A percentile compares a stretch with the other conserved stretches of the same genome.
Evolutionary conservation across 1,284 basidiomycete species (phyloP).

Genomic region (Coniophora puteana): DNA sequence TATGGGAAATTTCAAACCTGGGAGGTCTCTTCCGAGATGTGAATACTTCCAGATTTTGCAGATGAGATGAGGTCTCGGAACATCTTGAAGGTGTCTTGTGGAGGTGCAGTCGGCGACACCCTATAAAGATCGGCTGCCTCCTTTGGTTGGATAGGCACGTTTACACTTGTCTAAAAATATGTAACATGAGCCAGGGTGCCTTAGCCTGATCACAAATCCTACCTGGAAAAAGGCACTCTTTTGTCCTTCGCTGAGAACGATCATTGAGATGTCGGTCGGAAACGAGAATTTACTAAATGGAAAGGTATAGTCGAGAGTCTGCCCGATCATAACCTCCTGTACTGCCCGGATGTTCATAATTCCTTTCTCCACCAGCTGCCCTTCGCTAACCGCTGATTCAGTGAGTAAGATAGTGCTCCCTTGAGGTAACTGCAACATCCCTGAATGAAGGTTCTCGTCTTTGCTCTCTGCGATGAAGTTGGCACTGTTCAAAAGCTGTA

Average conservation of each 20-base stretch:
- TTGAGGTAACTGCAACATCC: conserved; percentile 68
- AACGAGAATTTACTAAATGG: conserved; percentile 78
- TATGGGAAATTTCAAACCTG: conserved; percentile 50
- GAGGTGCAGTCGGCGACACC: no score
- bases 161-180: conserved; percentile 48
- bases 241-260: conserved; percentile 66
- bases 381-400: conserved; percentile 66
- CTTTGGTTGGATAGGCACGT: conserved; percentile 40
- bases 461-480: conserved; percentile 65
- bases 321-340: conserved; percentile 65
- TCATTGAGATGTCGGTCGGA: conserved; percentile 66
- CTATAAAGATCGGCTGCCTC: conserved; percentile 9
- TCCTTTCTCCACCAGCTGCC: conserved; percentile 59
- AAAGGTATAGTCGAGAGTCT: conserved; percentile 77
- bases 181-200: background rate
- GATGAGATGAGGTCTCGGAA: conserved; percentile 56
- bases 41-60: conserved; percentile 49
- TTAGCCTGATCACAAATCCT: conserved; percentile 3
- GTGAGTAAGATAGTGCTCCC: conserved; percentile 65
- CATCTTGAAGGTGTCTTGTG: conserved; percentile 37
- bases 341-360: conserved; percentile 65
- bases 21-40: conserved; percentile 48
- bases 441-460: conserved; percentile 72
- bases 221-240: conserved; percentile 69
- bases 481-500: conserved; percentile 59